These are phyloP conservation scores for Penicillium parvum DNA, from an alignment of 495 filamentous ascomycete species.

Conservation along the genomic window DNA sequence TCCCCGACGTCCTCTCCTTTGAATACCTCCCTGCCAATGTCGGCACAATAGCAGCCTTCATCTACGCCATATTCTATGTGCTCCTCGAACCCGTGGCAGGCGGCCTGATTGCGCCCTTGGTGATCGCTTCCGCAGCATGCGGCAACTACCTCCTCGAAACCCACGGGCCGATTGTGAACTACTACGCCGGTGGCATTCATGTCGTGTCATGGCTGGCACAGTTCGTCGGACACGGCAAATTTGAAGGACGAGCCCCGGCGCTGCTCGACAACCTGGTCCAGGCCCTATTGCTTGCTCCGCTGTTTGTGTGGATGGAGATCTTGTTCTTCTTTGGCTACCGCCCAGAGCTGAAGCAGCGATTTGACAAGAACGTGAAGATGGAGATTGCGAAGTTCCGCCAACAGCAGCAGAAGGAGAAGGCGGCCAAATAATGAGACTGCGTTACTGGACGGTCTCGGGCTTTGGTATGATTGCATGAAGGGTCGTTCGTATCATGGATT, in stretches of 20 bases:
- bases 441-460: background rate
- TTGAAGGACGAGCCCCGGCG: constrained; percentile 83
- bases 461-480: too few species aligned
- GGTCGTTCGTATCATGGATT: too few species aligned
- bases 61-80: constrained; percentile 77
- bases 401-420: constrained; percentile 20
- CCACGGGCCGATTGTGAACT: constrained; percentile 63
- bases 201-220: constrained; percentile 79
- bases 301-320: constrained; percentile 96
- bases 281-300: constrained; percentile 88
- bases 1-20: constrained; percentile 65
- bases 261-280: constrained; percentile 87
- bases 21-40: constrained; percentile 77
- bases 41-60: constrained; percentile 66
- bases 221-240: constrained; percentile 87
- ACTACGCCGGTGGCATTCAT: constrained; percentile 63
- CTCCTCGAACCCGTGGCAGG: constrained; percentile 93
- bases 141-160: constrained; percentile 68
- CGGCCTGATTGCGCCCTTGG: constrained; percentile 62
- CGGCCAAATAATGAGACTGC: background rate
- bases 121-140: constrained; percentile 67
- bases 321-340: constrained; percentile 90
- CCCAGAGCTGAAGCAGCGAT: constrained; percentile 73
- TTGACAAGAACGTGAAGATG: constrained; percentile 67
- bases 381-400: constrained; percentile 49